Conservation (phyloP, 768 basidiomycete species). For the Psilocybe tampanensis region DNA sequence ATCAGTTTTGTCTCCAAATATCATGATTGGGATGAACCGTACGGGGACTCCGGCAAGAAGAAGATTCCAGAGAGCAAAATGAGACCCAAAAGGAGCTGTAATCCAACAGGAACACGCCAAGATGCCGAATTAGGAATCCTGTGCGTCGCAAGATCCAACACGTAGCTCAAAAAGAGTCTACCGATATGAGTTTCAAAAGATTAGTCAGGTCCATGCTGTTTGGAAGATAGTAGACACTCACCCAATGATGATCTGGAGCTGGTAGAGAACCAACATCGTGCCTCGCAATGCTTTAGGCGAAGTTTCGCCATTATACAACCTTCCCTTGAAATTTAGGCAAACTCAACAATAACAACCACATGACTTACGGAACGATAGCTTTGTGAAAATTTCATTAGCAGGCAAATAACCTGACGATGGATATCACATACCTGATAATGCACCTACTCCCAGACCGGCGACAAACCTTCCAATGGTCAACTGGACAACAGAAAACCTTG, state of each 20-base stretch:
- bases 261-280: conserved; percentile 70
- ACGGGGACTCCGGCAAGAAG: conserved; percentile 82
- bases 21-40: conserved; percentile 26
- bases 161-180: conserved; percentile 74
- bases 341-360: no score
- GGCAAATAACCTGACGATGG: background rate
- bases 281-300: conserved; percentile 77
- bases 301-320: conserved; percentile 79
- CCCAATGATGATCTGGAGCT: conserved; percentile 78
- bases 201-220: background rate
- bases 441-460: conserved; percentile 78
- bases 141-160: conserved; percentile 71
- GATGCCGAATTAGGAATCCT: conserved; percentile 56
- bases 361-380: conserved; percentile 54
- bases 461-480: conserved; percentile 75
- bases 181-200: background rate
- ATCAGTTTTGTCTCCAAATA: background rate
- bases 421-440: conserved; percentile 58
- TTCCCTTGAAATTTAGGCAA: conserved; percentile 23
- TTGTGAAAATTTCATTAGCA: conserved; percentile 5
- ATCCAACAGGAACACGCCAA: conserved; percentile 76
- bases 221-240: conserved; percentile 25
- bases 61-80: conserved; percentile 69
- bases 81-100: conserved; percentile 73
- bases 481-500: conserved; percentile 59